Evolutionary conservation across 345 rosid genomes (phyloP), one percentile per base, ranked within the genome.

Genomic region (Excoecaria cochinchinensis): DNA sequence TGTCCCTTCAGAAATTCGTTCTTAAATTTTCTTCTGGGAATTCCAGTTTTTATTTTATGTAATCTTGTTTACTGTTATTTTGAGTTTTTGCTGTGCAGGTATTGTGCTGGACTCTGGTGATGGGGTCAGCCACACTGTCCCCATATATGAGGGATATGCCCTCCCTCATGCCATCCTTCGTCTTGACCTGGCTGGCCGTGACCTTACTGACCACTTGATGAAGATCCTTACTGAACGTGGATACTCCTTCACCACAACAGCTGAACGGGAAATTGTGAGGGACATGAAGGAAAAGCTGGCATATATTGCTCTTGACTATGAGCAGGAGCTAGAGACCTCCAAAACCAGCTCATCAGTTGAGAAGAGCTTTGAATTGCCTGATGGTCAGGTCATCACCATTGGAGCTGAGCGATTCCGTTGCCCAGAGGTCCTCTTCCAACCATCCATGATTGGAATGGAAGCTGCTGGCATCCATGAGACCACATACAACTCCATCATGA

Each of bases 371-470:
- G 98, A 91, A 71, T 80, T 92, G 76, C 97, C 96, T 0, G 96
- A 92, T 47, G 98, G 97, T 40, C 97, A 91, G 83, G 93, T 93
- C 50, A 93, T 93, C 80, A 93, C 98, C 81, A 93, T 94, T 0
- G 97, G 98, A 53, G 87, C 97, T 8, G 97, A 92, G 85, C 81
- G 98, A 12, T 94, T 90, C 90, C 87, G 97, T 52, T 94, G 98
- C 68, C 97, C 98, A 6, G 97, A 94, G 85, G 97, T 90, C 70
- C 97, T 94, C 71, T 92, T 80, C 95, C 98, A 94, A 76, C 97
- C 98, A 52, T 92, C 97, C 58, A 79, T 94, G 96, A 90, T 94
- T 1, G 98, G 98, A 55, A 94, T 94, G 98, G 98, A 94, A 85
- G 83, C 94, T 65, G 87, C 97, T 8, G 95, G 98, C 73, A 94